Percentiles rank a stretch among this genome's conserved stretches.
Evolutionary conservation across 225 moss, liverwort and hornwort species (phyloP).

Genomic region (Antitrichia curtipendula): DNA sequence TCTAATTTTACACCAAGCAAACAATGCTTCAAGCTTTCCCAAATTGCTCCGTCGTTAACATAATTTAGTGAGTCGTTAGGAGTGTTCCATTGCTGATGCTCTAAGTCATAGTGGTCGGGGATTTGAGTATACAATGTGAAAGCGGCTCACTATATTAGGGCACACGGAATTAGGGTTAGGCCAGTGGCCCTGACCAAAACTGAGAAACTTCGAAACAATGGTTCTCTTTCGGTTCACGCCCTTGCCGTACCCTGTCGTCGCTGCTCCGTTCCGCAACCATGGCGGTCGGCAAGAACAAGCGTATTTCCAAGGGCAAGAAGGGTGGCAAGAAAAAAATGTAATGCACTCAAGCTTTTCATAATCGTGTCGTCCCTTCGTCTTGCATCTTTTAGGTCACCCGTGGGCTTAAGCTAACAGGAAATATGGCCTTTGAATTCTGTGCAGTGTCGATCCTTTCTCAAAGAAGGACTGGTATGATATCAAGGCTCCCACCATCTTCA

Average conservation of each 20-base stretch:
- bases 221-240: background rate
- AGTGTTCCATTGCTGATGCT: background rate
- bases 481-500: slow-evolving; percentile 40
- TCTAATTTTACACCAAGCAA: no score
- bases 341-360: no score
- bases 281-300: background rate
- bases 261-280: background rate
- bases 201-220: background rate
- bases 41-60: no score
- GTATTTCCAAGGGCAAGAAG: background rate
- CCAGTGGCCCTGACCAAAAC: background rate
- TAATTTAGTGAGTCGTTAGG: background rate
- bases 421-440: background rate
- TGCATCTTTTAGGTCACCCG: background rate
- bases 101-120: no score
- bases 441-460: slow-evolving; percentile 28
- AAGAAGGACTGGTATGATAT: slow-evolving; percentile 34
- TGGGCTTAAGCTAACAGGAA: background rate
- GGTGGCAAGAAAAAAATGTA: background rate
- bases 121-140: background rate
- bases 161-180: background rate
- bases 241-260: background rate
- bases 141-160: background rate
- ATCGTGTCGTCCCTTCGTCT: background rate
- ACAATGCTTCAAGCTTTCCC: no score